Evolutionary conservation across 2,329 filamentous ascomycete species (phyloP), one percentile per base, ranked within the genome.

Genomic region (Macrophomina phaseolina): DNA sequence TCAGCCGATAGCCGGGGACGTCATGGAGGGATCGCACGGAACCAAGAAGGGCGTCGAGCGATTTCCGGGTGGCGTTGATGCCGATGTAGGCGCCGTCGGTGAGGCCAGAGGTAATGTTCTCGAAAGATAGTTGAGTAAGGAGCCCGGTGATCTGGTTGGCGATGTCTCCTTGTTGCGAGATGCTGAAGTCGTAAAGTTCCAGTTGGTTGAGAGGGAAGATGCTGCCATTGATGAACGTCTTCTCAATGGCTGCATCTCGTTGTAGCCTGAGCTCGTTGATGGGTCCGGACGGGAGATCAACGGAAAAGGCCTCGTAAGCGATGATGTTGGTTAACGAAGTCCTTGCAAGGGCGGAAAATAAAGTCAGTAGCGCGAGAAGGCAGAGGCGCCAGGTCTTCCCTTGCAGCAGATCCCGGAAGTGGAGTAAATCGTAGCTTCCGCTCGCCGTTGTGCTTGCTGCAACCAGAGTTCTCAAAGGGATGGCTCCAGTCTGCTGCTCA

Each of bases 281-380:
- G 5, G 36, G 40, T 12, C 14, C 16, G 12, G 16, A 12, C 5
- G 32, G 12, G 5, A 48, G 4, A n/a, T 62, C 1, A 5, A 18
- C n/a, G 7, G 30, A 11, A 63, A 62, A 69, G 14, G 69, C 63
- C 48, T 68, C 68, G 49, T 68, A 69, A 3, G 66, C 69, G 32
- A 70, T 66, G 3, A 70, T 49, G 18, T 70, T 70, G 16, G 65
- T 60, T 6, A 69, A 3, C 4, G 66, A 49, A 7, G 67, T 56
- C 52, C 51, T 61, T 2, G 58, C 58, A 28, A 68, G 14, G 8
- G 68, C 68, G 3, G 69, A 67, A 1, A 70, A 53, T 7, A 70
- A 40, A 1, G 53, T 53, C 12, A 68, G 42, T 16, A 51, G 16
- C 1, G 38, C 66, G 3, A 69, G 38, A 12, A 65, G 30, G 18